Base-by-base conservation (phyloP, 768 basidiomycete genomes). In the Hygrocybe punicea region DNA sequence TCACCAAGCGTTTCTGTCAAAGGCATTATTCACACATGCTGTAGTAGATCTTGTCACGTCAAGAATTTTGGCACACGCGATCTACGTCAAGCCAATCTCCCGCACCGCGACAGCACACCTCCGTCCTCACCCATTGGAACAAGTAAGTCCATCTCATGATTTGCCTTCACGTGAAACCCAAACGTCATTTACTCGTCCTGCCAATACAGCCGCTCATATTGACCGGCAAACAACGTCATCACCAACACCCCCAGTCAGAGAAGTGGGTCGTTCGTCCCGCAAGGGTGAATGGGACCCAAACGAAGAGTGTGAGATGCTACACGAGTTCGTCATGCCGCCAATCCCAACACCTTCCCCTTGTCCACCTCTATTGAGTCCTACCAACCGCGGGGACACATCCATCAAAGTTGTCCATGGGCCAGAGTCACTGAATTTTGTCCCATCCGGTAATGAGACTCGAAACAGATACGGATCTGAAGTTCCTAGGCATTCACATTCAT, bases 1-100 rank as follows among this genome's bases (percentile, higher is more conserved):
- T n/a, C 34, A 24, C 17, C 25, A 33, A 45, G 10, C 6, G 11
- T 53, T 33, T 46, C 4, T 42, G 19, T 16, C n/a, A 56, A 9
- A 13, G 11, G 36, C 14, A 40, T 57, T 24, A 55, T 44, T 45
- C 33, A 14, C 37, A 45, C 53, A 23, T 19, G 34, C 8, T 57
- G 55, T 69, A 94, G 93, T 74, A 93, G 93, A 78, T 75, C 78
- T 47, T 95, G 93, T 64, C 91, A 95, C 67, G 67, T 83, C 52
- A 88, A 85, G 77, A 82, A 76, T 60, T 94, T 93, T 62, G 91
- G 89, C 19, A 91, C 87, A 8, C 79, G 81, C 53, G 84, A 89
- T 64, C 78, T 90, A 33, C 81, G 88, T 51, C 82, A 85, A 53
- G 85, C 84, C 54, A 88, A 89, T 65, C 81, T 88, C 9, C 83